Evolutionary conservation across 2,329 filamentous ascomycete genomes (phyloP), one percentile per base, ranked within the genome.

Genomic region (Phyllosticta paracitricarpa): DNA sequence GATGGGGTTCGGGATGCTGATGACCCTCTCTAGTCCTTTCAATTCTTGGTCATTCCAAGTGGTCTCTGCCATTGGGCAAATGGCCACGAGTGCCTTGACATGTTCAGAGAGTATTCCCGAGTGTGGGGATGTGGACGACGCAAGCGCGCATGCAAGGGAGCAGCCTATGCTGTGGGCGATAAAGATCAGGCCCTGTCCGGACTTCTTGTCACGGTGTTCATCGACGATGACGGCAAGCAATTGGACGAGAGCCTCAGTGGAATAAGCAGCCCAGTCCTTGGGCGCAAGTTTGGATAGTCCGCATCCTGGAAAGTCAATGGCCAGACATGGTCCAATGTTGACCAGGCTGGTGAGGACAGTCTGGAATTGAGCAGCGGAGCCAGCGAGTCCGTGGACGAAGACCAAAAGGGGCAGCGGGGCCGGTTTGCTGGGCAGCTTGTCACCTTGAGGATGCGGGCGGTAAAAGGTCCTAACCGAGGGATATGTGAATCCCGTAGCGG

Each of bases 81-180:
- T 86, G 2, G 86, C 90, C 30, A 97, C 78, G 6, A 97, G 71
- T 0, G 89, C 91, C 55, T 86, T 76, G n/a, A 95, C 81, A 68
- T 89, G 79, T 9, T 85, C 73, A 33, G 82, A 78, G n/a, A 90
- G 68, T 1, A 77, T 71, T 26, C 78, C 77, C 24, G 73, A 77
- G 62, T 85, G 76, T 1, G 80, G 74, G 1, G 81, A 84, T 65
- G 80, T 74, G 2, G 79, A 77, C 0, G 84, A 86, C 9, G 90
- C 87, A 58, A 97, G 77, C 17, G 87, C 77, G 26, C 89, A 86
- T 5, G 87, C 84, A 22, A 97, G 77, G 2, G 89, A 89, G 62
- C 89, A 91, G 6, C 94, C 94, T 84, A 97, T 88, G 71, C 91
- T 96, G 70, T 99, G 94, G 1, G 87, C 91, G 63, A 97, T 84